These are phyloP conservation scores for Naganishia sp. DNA, from an alignment of 1,284 basidiomycete species.

Conservation along the genomic window DNA sequence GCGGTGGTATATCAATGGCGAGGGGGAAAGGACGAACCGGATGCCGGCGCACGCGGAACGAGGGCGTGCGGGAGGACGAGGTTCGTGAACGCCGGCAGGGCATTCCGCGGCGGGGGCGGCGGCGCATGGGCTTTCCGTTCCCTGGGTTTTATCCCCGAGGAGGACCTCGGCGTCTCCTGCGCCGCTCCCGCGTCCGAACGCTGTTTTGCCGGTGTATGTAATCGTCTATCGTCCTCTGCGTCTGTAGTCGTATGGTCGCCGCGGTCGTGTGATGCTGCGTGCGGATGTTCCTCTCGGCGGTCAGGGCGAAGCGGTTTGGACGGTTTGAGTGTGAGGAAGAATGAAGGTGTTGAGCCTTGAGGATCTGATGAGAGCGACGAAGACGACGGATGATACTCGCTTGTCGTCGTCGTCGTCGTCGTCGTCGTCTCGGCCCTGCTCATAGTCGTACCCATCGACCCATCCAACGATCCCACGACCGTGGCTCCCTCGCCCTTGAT, in stretches of 20 bases:
- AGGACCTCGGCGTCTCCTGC: neutral
- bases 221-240: neutral
- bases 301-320: neutral
- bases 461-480: no score
- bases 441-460: no score
- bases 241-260: neutral
- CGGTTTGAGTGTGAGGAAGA: conserved; percentile 14
- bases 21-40: conserved; percentile 2
- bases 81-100: neutral
- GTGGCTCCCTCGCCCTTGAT: no score
- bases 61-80: conserved; percentile 25
- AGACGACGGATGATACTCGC: neutral
- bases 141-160: neutral
- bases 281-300: neutral
- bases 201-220: neutral
- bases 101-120: neutral
- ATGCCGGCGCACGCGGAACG: conserved; percentile 26
- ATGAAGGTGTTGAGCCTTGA: neutral
- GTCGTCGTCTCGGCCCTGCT: neutral
- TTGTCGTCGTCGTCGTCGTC: neutral
- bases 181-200: no score
- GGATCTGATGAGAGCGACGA: neutral
- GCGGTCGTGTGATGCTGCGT: neutral
- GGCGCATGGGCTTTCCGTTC: conserved; percentile 1
- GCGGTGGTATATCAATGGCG: neutral